A percentile compares a stretch with the other conserved stretches of the same genome.
Conservation (phyloP, 2,329 filamentous ascomycete species). For the Ophiognomonia clavigignenti-juglandacearum region DNA sequence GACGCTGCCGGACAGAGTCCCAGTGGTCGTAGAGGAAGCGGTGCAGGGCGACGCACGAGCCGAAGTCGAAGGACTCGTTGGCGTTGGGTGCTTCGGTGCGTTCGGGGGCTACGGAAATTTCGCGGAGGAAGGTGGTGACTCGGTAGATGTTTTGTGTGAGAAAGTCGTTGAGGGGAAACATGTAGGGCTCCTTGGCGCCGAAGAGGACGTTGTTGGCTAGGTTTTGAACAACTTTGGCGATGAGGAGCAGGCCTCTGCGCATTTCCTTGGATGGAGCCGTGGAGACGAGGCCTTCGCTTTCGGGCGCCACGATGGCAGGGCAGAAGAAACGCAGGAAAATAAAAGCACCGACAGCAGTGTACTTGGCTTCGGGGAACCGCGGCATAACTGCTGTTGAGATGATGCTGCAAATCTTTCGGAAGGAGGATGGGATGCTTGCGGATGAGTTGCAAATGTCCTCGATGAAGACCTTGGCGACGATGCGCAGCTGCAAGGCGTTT, state of each 20-base stretch:
- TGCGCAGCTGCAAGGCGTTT: conserved; percentile 60
- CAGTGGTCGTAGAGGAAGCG: conserved; percentile 67
- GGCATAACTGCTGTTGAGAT: conserved; percentile 60
- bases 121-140: conserved; percentile 61
- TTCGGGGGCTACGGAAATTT: conserved; percentile 58
- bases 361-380: conserved; percentile 65
- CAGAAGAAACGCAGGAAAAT: conserved; percentile 70
- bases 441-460: conserved; percentile 64
- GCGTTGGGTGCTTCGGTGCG: conserved; percentile 34
- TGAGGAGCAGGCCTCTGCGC: conserved; percentile 62
- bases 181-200: conserved; percentile 67
- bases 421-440: conserved; percentile 55
- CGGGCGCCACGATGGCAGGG: conserved; percentile 66
- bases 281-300: conserved; percentile 60
- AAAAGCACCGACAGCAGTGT: conserved; percentile 67
- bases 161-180: conserved; percentile 67
- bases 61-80: conserved; percentile 60
- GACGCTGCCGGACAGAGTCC: conserved; percentile 63
- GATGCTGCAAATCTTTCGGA: conserved; percentile 64
- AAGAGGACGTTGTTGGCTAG: conserved; percentile 69
- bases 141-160: conserved; percentile 63
- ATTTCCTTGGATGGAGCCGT: conserved; percentile 62
- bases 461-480: conserved; percentile 67
- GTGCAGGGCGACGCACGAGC: conserved; percentile 65
- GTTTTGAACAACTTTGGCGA: conserved; percentile 68